Evolutionary conservation across 192 early-diverging fungal genomes (phyloP).

Genomic region (Rhizoclosmatium sp.): DNA sequence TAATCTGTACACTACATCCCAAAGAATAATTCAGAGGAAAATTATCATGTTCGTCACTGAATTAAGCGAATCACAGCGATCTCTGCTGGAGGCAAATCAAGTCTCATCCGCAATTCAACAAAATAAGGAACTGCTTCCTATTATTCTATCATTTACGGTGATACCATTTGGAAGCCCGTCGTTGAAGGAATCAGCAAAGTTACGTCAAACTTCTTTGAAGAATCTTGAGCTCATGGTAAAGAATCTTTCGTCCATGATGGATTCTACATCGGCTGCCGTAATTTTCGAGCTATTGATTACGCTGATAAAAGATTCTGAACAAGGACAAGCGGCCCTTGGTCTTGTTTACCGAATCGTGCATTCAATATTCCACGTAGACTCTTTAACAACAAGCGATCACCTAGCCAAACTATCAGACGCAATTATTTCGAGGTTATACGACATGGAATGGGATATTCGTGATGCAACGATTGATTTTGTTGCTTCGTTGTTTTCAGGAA

Average conservation of each 20-base stretch:
- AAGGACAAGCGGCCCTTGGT: not conserved
- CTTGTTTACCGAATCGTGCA: not conserved
- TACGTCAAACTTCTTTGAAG: not conserved
- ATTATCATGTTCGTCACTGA: too few relatives aligned
- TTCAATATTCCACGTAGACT: not conserved
- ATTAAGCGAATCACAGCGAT: too few relatives aligned
- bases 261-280: too few relatives aligned
- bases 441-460: constrained; percentile 31
- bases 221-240: not conserved
- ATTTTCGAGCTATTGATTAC: not conserved
- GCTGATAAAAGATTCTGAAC: not conserved
- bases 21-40: too few relatives aligned
- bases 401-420: constrained; percentile 1
- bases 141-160: too few relatives aligned
- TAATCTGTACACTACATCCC: too few relatives aligned
- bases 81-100: too few relatives aligned
- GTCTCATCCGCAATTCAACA: too few relatives aligned
- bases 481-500: not conserved
- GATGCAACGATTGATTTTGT: constrained; percentile 10
- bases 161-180: too few relatives aligned
- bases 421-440: constrained; percentile 24
- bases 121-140: too few relatives aligned
- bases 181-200: too few relatives aligned
- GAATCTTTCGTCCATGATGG: too few relatives aligned
- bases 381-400: not conserved